Evolutionary conservation across 2,329 filamentous ascomycete species (phyloP).

Genomic region (Monilinia vaccinii-corymbosi): DNA sequence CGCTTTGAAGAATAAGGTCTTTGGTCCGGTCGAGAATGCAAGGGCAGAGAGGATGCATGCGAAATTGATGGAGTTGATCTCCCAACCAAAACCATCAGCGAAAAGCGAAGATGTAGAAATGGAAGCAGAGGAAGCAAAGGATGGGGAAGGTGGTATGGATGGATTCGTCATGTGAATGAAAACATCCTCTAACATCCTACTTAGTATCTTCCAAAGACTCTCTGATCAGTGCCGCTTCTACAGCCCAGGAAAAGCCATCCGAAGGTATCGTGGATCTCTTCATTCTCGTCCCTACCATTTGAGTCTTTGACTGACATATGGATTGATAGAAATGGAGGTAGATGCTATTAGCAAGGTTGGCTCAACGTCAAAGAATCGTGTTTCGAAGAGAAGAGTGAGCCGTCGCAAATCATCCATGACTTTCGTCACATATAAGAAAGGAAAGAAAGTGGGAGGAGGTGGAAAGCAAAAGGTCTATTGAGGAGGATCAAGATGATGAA

Average conservation of each 20-base stretch:
- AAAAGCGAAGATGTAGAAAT: conserved; percentile 43
- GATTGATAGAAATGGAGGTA: conserved; percentile 45
- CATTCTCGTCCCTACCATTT: neutral
- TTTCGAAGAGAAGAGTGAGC: conserved; percentile 45
- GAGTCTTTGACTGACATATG: conserved; percentile 4
- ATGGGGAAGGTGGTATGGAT: neutral
- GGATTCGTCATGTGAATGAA: neutral
- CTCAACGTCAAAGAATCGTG: conserved; percentile 38
- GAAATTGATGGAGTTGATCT: conserved; percentile 73
- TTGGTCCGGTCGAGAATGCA: conserved; percentile 72
- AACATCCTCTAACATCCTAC: conserved; percentile 11
- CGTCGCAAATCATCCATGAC: conserved; percentile 47
- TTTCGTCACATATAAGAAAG: conserved; percentile 49
- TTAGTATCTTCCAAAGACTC: conserved; percentile 15
- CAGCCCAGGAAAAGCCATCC: conserved; percentile 15
- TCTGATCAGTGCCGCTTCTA: conserved; percentile 9
- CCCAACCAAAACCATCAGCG: conserved; percentile 59
- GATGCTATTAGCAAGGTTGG: conserved; percentile 37
- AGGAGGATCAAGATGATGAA: neutral
- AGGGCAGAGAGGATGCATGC: conserved; percentile 76
- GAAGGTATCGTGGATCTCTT: conserved; percentile 19
- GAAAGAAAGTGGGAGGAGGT: conserved; percentile 33
- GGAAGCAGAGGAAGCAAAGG: conserved; percentile 31
- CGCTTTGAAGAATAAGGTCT: conserved; percentile 70
- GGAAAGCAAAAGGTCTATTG: conserved; percentile 17